Evolutionary conservation across 1,139 yeast genomes (phyloP), one percentile per base, ranked within the genome.

Genomic region (Candida albicans): DNA sequence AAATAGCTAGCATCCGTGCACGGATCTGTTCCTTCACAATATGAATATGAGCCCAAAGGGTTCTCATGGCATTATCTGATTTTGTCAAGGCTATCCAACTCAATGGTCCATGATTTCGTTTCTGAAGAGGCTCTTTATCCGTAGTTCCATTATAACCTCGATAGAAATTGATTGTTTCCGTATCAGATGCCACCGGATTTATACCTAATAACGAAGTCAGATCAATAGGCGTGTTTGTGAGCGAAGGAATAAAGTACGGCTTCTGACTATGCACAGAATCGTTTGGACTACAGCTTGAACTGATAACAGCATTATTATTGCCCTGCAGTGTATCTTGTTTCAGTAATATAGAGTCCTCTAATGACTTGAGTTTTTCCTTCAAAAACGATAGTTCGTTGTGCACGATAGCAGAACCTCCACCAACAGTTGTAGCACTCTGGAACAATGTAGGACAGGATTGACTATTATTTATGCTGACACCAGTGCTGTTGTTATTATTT

Each of bases 21-120:
- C 33, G 39, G 5, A 37, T 31, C 29, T 40, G 40, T 34, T 46
- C 42, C 37, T 51, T 51, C 4, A 47, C 28, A 13, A 26, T 13
- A 38, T 39, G 36, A 30, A 53, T 15, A 26, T 53, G 48, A 12
- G 36, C 28, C 61, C 61, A 57, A 24, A 54, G 31, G 24, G 46
- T 46, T 5, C 43, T 41, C 27, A 57, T 42, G 1, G 61, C 59
- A 25, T 47, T 41, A 45, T 71, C 75, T 26, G 58, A 43, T 41
- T 58, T 57, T 41, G 67, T 53, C 30, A 70, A 48, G 11, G 68
- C 52, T 4, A 62, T 45, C 72, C 74, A 67, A n/a, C 68, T 56
- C 29, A 70, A 58, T 1, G 75, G 74, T 1, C 73, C 69, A 47
- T 57, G 62, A 37, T 58, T 55, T 30, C 58, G 48, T 46, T 64